Conservation (phyloP, 495 filamentous ascomycete species). For the Hypoxylon subgilvum region DNA sequence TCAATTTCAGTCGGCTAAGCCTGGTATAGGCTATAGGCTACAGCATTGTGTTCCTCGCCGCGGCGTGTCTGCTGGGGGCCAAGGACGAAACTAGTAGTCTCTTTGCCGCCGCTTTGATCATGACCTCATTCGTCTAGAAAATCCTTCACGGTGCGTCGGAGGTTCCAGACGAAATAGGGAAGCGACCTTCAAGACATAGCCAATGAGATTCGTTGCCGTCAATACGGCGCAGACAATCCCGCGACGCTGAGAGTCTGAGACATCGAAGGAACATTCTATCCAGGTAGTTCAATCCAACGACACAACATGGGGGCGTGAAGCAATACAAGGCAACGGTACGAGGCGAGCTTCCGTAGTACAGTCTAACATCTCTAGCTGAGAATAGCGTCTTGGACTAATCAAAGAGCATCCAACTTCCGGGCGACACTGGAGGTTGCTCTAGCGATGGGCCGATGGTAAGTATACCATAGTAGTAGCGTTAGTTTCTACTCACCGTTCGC, state of each 20-base stretch:
- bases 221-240: conserved; percentile 18
- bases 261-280: conserved; percentile 3
- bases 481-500: conserved; percentile 7
- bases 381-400: background rate
- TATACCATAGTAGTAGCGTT: conserved; percentile 18
- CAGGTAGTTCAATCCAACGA: background rate
- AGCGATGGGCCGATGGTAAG: conserved; percentile 4
- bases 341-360: conserved; percentile 20
- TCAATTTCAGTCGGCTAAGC: conserved; percentile 1
- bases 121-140: background rate
- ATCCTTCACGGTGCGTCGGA: background rate
- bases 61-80: background rate
- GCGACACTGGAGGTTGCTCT: background rate
- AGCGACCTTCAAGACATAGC: conserved; percentile 6
- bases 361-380: conserved; percentile 11
- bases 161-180: background rate
- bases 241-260: conserved; percentile 9
- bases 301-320: background rate
- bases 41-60: no score
- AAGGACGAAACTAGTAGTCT: background rate
- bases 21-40: background rate
- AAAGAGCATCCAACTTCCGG: no score
- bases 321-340: conserved; percentile 19
- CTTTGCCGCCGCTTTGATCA: conserved; percentile 5
- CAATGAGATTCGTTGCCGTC: conserved; percentile 9